These are phyloP conservation scores for Chalara sp. DNA, from an alignment of 2,329 filamentous ascomycete genomes.

Conservation along the genomic window DNA sequence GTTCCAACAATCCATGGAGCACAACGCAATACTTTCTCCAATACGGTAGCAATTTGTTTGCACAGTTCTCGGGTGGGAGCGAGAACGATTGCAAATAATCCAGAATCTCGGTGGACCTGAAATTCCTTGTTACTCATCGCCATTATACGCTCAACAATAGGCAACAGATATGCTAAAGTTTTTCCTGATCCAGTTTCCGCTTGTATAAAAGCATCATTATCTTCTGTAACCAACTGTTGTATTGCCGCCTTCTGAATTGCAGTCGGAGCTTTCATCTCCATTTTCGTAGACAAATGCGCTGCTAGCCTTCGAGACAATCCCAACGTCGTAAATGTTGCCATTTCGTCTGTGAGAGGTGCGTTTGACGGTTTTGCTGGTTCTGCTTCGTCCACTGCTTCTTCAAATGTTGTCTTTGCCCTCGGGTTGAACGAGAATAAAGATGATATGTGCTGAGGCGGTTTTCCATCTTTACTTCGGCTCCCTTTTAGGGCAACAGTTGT, in stretches of 20 bases:
- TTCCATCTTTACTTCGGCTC: constrained; percentile 27
- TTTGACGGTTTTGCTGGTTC: constrained; percentile 73
- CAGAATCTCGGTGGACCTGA: constrained; percentile 73
- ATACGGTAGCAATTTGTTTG: constrained; percentile 83
- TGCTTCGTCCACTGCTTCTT: constrained; percentile 37
- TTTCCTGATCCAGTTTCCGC: constrained; percentile 97
- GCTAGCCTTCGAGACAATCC: constrained; percentile 78
- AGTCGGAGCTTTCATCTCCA: constrained; percentile 84
- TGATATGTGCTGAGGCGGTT: constrained; percentile 66
- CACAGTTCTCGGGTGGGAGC: constrained; percentile 91
- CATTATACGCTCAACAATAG: constrained; percentile 84
- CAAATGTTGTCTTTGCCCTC: constrained; percentile 55
- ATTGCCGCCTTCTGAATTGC: constrained; percentile 91
- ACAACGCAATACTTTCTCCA: constrained; percentile 80
- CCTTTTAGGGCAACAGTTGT: constrained; percentile 1
- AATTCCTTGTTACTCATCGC: constrained; percentile 54
- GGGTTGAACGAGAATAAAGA: constrained; percentile 92
- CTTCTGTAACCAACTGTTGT: constrained; percentile 68
- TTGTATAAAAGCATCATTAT: constrained; percentile 90
- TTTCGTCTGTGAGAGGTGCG: constrained; percentile 76
- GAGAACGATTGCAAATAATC: constrained; percentile 88
- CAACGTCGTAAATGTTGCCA: constrained; percentile 79
- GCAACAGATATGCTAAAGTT: constrained; percentile 90
- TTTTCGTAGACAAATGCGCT: constrained; percentile 74
- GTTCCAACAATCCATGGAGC: constrained; percentile 93